Conservation (phyloP, 805 yeast species). For the Kregervanrija delftensis region DNA sequence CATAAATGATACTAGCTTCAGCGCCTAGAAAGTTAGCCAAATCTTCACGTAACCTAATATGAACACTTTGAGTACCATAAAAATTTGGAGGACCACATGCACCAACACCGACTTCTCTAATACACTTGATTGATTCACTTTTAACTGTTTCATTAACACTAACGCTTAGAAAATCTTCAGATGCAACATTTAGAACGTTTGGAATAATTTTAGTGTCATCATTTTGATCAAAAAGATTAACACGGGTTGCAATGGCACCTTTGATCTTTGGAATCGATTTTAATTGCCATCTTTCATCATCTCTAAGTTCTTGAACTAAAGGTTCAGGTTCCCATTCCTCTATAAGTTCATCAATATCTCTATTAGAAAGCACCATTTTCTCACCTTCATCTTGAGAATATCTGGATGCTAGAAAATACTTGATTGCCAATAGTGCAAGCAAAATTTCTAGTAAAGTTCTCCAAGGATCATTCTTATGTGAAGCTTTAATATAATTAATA, state of each 20-base stretch:
- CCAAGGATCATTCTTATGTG: conserved; percentile 90
- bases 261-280: conserved; percentile 55
- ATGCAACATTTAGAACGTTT: conserved; percentile 56
- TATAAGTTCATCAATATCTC: conserved; percentile 75
- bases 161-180: conserved; percentile 65
- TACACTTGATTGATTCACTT: conserved; percentile 47
- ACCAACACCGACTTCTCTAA: conserved; percentile 82
- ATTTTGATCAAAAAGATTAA: conserved; percentile 26
- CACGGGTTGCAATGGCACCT: conserved; percentile 39
- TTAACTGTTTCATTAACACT: conserved; percentile 41
- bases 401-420: conserved; percentile 74
- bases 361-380: conserved; percentile 48
- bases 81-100: conserved; percentile 98
- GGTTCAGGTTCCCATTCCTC: conserved; percentile 94
- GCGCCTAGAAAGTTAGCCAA: conserved; percentile 70
- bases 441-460: conserved; percentile 77
- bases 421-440: conserved; percentile 72
- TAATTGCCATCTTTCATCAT: conserved; percentile 54
- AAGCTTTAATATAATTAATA: conserved; percentile 68
- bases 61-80: conserved; percentile 92
- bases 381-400: conserved; percentile 70
- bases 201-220: conserved; percentile 18
- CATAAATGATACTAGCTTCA: conserved; percentile 76
- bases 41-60: conserved; percentile 68
- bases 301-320: conserved; percentile 49